Evolutionary conservation across 768 basidiomycete genomes (phyloP), one percentile per base, ranked within the genome.

Genomic region (Hydnum rufescens): DNA sequence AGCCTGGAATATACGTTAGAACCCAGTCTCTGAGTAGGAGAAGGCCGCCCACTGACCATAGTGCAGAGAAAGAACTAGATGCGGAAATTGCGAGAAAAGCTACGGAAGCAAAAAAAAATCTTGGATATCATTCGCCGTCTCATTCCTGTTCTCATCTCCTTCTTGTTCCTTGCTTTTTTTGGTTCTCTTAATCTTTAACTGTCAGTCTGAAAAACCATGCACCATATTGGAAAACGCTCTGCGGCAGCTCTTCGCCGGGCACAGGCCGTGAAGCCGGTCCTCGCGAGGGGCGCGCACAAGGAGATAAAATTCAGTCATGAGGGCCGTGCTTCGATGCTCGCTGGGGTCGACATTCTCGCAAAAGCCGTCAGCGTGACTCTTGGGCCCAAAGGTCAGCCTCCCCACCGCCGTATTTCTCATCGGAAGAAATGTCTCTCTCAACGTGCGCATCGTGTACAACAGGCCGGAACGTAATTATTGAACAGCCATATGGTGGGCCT

Each of bases 401-500:
- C 26, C 2, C 26, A 4, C n/a, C 2, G 22, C 34, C 39, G 5
- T 25, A 22, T 49, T 8, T 18, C 19, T 53, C 25, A 19, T 39
- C 13, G 13, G 3, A 8, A 6, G 29, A 18, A 5, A 3, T 19
- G 16, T 48, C 49, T 16, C 6, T 8, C 18, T 28, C 18, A 25
- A 16, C 28, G 51, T 54, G 18, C 36, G 19, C 39, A 4, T 5
- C 1, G 3, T 2, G 6, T 28, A n/a, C 42, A 22, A 19, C 55
- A 87, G 88, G 89, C 59, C 78, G 92, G 63, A 99, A 95, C 66
- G 93, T 97, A 64, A 97, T 97, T 71, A 95, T 97, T 61, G 93
- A 96, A 69, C 84, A 88, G 70, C 73, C 82, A 42, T 88, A 74
- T 61, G 85, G 85, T 57, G 80, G 83, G 31, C 84, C 85, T 49